phyloP scores from a whole-genome alignment of 2,329 filamentous ascomycete genomes.

The Trichoderma sp. region DNA sequence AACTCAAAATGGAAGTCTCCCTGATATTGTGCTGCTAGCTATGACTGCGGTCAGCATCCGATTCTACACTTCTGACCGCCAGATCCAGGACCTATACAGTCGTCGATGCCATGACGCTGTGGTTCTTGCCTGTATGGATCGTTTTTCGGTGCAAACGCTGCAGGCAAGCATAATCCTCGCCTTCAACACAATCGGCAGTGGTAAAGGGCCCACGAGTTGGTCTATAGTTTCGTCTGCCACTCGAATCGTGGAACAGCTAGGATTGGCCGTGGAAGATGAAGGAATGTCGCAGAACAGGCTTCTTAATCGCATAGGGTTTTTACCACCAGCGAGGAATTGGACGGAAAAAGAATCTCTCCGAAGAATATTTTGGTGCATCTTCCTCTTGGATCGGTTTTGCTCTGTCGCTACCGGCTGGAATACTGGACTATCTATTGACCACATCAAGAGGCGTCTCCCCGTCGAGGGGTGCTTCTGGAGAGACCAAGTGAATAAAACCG shows the following conservation, averaged over 20 bases:
- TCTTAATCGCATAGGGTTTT: conserved; percentile 25
- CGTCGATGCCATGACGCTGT: conserved; percentile 22
- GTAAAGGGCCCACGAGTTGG: conserved; percentile 22
- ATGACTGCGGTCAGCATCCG: conserved; percentile 20
- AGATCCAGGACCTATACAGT: conserved; percentile 20
- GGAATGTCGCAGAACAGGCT: conserved; percentile 27
- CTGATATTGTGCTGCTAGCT: conserved; percentile 20
- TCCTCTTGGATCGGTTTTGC: conserved; percentile 39
- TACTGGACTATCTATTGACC: conserved; percentile 38
- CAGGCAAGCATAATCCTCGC: conserved; percentile 38
- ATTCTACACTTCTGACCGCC: conserved; percentile 19
- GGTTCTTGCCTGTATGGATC: conserved; percentile 20
- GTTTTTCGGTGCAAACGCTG: conserved; percentile 35
- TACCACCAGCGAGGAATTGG: conserved; percentile 31
- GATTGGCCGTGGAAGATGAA: conserved; percentile 29
- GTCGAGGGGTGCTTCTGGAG: conserved; percentile 39
- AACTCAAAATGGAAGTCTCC: neutral
- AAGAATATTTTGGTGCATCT: conserved; percentile 41
- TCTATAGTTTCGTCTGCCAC: conserved; percentile 24
- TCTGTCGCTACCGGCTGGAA: conserved; percentile 39
- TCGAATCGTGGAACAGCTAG: conserved; percentile 27
- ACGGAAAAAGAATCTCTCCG: conserved; percentile 37
- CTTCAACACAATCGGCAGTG: conserved; percentile 31
- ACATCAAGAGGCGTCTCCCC: conserved; percentile 40
- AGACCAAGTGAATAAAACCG: conserved; percentile 32